Percentiles rank a stretch among this genome's conserved stretches.
Conservation (phyloP, 306 rosid species). For the Prunus dulcis region DNA sequence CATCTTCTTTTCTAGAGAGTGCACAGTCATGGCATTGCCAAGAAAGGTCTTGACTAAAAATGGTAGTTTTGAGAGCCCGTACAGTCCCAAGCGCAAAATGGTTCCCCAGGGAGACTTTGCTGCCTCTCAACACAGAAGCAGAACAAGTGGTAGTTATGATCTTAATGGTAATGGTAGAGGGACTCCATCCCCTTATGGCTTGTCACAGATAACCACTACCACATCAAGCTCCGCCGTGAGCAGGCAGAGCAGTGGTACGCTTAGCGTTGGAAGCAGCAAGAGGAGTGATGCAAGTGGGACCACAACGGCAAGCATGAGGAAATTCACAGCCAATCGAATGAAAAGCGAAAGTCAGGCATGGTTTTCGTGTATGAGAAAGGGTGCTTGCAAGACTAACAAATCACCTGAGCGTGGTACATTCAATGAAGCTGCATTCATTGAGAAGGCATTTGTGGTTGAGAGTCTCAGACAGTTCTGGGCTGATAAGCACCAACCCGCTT, state of each 20-base stretch:
- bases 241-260: constrained; percentile 39
- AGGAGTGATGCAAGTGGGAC: constrained; percentile 50
- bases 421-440: constrained; percentile 58
- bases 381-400: constrained; percentile 44
- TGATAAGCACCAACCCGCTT: constrained; percentile 70
- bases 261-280: constrained; percentile 35
- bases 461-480: constrained; percentile 72
- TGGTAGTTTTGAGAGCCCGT: constrained; percentile 20
- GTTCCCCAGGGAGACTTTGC: constrained; percentile 23
- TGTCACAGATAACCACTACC: constrained; percentile 35
- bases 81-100: constrained; percentile 31
- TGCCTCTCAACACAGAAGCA: constrained; percentile 22
- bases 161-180: constrained; percentile 21
- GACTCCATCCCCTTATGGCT: constrained; percentile 22
- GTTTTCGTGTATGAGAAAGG: constrained; percentile 74
- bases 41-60: constrained; percentile 28
- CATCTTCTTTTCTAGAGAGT: constrained; percentile 76
- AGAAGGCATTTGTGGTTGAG: constrained; percentile 59
- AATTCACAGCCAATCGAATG: constrained; percentile 47
- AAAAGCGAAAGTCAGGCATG: constrained; percentile 51
- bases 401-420: constrained; percentile 57
- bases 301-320: constrained; percentile 54
- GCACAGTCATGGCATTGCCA: constrained; percentile 32
- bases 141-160: constrained; percentile 30
- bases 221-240: constrained; percentile 41